phyloP scores from a whole-genome alignment of 1,284 basidiomycete species.

The Moesziomyces antarcticus region DNA sequence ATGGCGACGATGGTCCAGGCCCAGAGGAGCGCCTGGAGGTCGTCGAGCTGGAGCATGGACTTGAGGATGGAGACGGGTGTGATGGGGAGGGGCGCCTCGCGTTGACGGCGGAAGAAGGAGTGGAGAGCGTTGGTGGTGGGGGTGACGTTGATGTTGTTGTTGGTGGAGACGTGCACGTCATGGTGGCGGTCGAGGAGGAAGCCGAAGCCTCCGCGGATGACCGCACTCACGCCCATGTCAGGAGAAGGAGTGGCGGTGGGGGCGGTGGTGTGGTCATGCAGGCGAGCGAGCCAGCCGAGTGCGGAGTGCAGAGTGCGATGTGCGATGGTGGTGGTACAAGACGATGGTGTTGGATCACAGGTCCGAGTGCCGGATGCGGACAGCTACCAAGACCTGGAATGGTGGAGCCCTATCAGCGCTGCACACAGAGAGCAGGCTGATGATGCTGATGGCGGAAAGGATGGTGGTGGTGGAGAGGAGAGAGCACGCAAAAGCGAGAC shows the following conservation, averaged over 20 bases:
- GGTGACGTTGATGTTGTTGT: conserved; percentile 31
- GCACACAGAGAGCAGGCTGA: too few species aligned
- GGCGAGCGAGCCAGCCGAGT: conserved; percentile 1
- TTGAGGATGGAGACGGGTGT: conserved; percentile 32
- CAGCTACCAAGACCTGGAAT: neutral
- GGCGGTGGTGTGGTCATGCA: conserved; percentile 16
- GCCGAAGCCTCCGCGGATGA: conserved; percentile 41
- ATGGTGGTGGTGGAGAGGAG: too few species aligned
- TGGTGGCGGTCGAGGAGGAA: conserved; percentile 35
- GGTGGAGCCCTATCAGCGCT: neutral
- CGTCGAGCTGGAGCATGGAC: conserved; percentile 37
- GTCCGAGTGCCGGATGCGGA: neutral
- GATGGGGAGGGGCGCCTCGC: conserved; percentile 35
- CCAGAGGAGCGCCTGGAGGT: conserved; percentile 49
- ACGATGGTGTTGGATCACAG: neutral
- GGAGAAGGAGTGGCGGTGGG: neutral
- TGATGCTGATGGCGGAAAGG: too few species aligned
- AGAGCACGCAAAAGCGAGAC: too few species aligned
- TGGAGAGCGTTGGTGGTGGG: conserved; percentile 36
- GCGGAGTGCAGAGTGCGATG: too few species aligned
- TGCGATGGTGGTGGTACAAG: neutral
- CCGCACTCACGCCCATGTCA: conserved; percentile 39
- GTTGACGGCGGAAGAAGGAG: conserved; percentile 37
- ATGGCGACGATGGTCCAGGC: conserved; percentile 48
- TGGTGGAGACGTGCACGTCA: conserved; percentile 4